phyloP scores from a whole-genome alignment of 2,329 filamentous ascomycete genomes.

The Aspergillus calidoustus region DNA sequence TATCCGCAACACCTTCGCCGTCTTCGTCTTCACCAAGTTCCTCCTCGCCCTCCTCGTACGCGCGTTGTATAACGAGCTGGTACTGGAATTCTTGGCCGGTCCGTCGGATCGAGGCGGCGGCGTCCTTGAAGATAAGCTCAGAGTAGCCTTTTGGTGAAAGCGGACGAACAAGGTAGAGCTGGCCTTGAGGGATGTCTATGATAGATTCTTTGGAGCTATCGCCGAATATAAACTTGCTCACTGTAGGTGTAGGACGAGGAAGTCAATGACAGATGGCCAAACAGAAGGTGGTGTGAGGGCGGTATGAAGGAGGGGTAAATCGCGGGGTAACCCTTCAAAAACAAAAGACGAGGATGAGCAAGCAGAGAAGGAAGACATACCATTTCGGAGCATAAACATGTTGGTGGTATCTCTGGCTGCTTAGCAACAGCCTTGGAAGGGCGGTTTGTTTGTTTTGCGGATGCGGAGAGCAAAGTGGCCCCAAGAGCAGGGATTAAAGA shows the following conservation, averaged over 20 bases:
- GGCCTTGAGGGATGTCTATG: slow-evolving; percentile 91
- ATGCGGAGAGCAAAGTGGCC: slow-evolving; percentile 11
- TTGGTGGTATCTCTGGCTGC: slow-evolving; percentile 34
- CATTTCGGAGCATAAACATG: slow-evolving; percentile 64
- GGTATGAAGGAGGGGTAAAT: slow-evolving; percentile 25
- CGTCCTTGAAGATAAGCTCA: slow-evolving; percentile 98
- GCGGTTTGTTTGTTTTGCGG: slow-evolving; percentile 22
- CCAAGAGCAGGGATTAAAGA: slow-evolving; percentile 15
- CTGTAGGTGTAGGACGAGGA: slow-evolving; percentile 49
- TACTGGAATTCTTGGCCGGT: slow-evolving; percentile 97
- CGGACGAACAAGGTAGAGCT: slow-evolving; percentile 95
- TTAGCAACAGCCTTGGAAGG: slow-evolving; percentile 23
- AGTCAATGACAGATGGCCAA: neutral
- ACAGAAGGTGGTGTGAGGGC: neutral
- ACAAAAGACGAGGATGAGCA: slow-evolving; percentile 11
- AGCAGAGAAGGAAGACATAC: slow-evolving; percentile 44
- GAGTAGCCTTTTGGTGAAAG: slow-evolving; percentile 96
- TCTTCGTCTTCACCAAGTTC: slow-evolving; percentile 90
- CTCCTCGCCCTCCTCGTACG: slow-evolving; percentile 96
- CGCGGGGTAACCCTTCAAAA: slow-evolving; percentile 21
- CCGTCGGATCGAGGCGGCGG: slow-evolving; percentile 85
- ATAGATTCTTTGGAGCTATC: slow-evolving; percentile 89
- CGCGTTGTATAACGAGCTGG: slow-evolving; percentile 92
- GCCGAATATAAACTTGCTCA: slow-evolving; percentile 90
- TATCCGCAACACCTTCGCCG: slow-evolving; percentile 76